Evolutionary conservation across 1,139 yeast species (phyloP).

Genomic region (Taiozyma onychis): DNA sequence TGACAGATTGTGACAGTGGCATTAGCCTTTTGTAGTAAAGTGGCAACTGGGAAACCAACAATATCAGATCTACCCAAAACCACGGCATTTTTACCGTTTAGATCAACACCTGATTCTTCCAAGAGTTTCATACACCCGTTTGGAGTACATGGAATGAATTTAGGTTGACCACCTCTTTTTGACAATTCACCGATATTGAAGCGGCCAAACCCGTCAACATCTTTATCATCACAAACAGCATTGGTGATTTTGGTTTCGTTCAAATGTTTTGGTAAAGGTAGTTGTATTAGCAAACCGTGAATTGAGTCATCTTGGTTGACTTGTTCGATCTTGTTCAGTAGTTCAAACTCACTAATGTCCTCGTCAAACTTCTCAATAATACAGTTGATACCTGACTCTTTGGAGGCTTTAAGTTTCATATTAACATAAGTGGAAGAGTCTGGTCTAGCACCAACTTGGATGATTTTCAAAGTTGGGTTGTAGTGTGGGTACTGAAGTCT

Average conservation of each 20-base stretch:
- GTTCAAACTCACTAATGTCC: conserved; percentile 45
- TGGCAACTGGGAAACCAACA: conserved; percentile 92
- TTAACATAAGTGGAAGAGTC: conserved; percentile 93
- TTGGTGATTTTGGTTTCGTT: conserved; percentile 75
- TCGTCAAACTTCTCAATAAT: conserved; percentile 64
- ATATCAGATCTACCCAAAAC: conserved; percentile 95
- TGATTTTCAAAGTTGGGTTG: conserved; percentile 58
- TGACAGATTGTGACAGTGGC: conserved; percentile 76
- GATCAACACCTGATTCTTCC: conserved; percentile 50
- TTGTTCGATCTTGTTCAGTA: conserved; percentile 51
- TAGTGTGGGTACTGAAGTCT: conserved; percentile 46
- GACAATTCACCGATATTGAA: conserved; percentile 87
- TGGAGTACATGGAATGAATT: conserved; percentile 93
- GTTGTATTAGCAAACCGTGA: conserved; percentile 87
- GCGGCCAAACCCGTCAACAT: conserved; percentile 95
- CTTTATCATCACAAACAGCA: conserved; percentile 74
- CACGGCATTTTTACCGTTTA: conserved; percentile 82
- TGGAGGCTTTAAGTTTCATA: conserved; percentile 91
- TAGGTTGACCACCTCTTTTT: conserved; percentile 82
- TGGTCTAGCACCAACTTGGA: conserved; percentile 83
- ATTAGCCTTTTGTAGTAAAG: conserved; percentile 76
- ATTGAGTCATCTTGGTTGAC: conserved; percentile 66
- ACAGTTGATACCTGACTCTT: conserved; percentile 75
- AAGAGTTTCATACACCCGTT: conserved; percentile 85
- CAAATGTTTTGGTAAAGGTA: conserved; percentile 82